phyloP scores from a whole-genome alignment of 805 yeast genomes.

The Debaryomyces prosopidis region DNA sequence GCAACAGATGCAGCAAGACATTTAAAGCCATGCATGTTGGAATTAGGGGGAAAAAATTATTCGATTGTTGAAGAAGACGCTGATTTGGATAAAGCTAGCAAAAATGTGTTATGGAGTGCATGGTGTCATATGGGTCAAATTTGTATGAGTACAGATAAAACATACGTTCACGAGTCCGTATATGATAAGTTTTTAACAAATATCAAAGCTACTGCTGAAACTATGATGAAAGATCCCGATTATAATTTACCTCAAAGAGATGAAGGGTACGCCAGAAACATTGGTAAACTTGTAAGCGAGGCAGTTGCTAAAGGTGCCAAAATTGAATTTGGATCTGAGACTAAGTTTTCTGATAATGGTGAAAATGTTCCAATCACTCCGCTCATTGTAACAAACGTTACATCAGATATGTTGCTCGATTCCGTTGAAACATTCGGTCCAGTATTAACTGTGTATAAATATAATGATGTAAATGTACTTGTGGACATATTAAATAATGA shows the following conservation, averaged over 20 bases:
- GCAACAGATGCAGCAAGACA: conserved; percentile 36
- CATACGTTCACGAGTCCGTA: conserved; percentile 34
- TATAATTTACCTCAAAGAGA: conserved; percentile 31
- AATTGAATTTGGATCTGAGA: conserved; percentile 20
- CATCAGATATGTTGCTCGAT: conserved; percentile 26
- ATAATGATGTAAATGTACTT: conserved; percentile 12
- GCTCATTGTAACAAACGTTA: conserved; percentile 30
- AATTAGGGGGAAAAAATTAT: conserved; percentile 48
- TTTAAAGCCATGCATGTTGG: conserved; percentile 43
- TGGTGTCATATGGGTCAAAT: conserved; percentile 50
- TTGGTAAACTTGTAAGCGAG: conserved; percentile 28
- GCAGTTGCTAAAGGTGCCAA: conserved; percentile 41
- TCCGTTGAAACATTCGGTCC: conserved; percentile 47
- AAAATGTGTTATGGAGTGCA: conserved; percentile 27
- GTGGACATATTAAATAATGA: conserved; percentile 24
- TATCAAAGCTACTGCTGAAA: conserved; percentile 16
- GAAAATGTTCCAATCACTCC: conserved; percentile 19
- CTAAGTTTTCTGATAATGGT: conserved; percentile 2
- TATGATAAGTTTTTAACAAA: conserved; percentile 27
- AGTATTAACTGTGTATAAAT: conserved; percentile 31
- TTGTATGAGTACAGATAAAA: conserved; percentile 47
- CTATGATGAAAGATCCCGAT: conserved; percentile 17
- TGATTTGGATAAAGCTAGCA: conserved; percentile 31
- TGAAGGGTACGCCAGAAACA: conserved; percentile 17
- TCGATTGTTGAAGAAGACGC: conserved; percentile 33